phyloP scores from a whole-genome alignment of 768 basidiomycete genomes.

The Pisolithus tinctorius region DNA sequence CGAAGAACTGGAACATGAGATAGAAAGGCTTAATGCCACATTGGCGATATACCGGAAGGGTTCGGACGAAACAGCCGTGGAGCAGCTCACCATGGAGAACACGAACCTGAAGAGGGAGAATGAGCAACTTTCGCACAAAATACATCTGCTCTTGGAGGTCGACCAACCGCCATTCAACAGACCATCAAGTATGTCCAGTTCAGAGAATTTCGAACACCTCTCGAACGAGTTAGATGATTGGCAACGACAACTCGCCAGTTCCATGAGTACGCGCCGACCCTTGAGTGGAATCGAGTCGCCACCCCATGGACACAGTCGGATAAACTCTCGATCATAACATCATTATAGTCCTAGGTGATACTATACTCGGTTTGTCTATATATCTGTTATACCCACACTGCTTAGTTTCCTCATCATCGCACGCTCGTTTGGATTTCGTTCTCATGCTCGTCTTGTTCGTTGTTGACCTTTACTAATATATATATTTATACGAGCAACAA shows the following conservation, averaged over 20 bases:
- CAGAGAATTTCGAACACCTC: conserved; percentile 77
- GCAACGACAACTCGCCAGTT: conserved; percentile 78
- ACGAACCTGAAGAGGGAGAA: conserved; percentile 75
- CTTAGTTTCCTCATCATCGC: conserved; percentile 36
- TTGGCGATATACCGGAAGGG: conserved; percentile 70
- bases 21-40: conserved; percentile 68
- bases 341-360: conserved; percentile 6
- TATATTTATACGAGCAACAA: conserved; percentile 28
- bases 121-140: conserved; percentile 86
- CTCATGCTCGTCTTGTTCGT: conserved; percentile 29
- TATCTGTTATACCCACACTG: conserved; percentile 31
- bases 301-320: conserved; percentile 47
- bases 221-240: conserved; percentile 81
- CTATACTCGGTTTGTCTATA: conserved; percentile 24
- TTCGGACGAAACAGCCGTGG: conserved; percentile 68
- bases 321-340: conserved; percentile 47
- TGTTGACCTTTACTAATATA: conserved; percentile 29
- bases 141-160: conserved; percentile 80
- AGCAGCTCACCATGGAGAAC: conserved; percentile 82
- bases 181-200: conserved; percentile 71
- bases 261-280: conserved; percentile 67
- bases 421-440: conserved; percentile 51
- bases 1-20: conserved; percentile 75
- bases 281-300: conserved; percentile 67
- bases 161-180: conserved; percentile 71